Evolutionary conservation across 2,329 filamentous ascomycete genomes (phyloP).

Genomic region (Neurospora crassa): DNA sequence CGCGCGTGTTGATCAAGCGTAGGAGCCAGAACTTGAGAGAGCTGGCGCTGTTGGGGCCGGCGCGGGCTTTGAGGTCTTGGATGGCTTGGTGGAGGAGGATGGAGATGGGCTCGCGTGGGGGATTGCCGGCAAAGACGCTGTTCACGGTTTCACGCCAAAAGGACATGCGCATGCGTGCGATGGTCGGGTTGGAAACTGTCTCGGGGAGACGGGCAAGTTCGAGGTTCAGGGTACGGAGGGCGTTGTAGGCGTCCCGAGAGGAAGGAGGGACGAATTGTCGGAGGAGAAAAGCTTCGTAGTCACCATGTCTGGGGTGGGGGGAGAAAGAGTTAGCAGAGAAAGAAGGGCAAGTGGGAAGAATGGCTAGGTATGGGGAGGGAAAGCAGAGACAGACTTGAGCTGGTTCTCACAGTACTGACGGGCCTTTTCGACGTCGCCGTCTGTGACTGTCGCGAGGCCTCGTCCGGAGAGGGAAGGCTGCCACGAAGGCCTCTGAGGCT

Average conservation of each 20-base stretch:
- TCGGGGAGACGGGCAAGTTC: constrained; percentile 87
- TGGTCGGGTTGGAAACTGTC: constrained; percentile 75
- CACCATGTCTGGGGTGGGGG: constrained; percentile 57
- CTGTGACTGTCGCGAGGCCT: constrained; percentile 36
- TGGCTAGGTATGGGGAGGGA: background rate
- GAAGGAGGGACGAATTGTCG: constrained; percentile 72
- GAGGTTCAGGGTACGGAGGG: constrained; percentile 85
- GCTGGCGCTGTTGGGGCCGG: constrained; percentile 30
- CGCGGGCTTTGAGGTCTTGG: constrained; percentile 42
- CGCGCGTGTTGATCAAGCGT: constrained; percentile 70
- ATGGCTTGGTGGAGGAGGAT: constrained; percentile 70
- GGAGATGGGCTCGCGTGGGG: constrained; percentile 86
- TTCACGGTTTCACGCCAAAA: constrained; percentile 88
- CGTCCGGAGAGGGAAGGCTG: background rate
- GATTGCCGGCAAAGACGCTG: constrained; percentile 64
- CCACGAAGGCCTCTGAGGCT: background rate
- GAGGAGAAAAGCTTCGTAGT: constrained; percentile 80
- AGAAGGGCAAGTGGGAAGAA: background rate
- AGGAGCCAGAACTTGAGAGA: constrained; percentile 64
- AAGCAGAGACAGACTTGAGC: constrained; percentile 20
- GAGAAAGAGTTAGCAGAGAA: background rate
- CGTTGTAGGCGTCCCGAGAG: constrained; percentile 74
- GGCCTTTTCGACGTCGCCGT: constrained; percentile 42
- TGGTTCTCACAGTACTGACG: constrained; percentile 45
- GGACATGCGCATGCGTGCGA: constrained; percentile 82